Evolutionary conservation across 352 stramenopile species (phyloP).

Genomic region (Globisporangium splendens): DNA sequence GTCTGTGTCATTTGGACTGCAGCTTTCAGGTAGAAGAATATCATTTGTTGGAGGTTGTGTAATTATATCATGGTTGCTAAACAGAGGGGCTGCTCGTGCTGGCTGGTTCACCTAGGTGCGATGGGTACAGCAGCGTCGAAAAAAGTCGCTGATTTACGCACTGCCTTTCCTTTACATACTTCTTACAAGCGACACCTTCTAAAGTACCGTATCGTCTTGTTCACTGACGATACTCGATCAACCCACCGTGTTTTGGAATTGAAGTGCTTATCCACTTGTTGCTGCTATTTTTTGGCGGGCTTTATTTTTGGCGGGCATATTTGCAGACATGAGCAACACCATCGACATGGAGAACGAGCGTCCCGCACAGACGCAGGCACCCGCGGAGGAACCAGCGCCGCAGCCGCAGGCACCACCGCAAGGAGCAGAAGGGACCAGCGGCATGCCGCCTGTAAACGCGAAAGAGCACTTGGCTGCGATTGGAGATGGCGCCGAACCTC

Average conservation of each 20-base stretch:
- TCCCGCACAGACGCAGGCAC: neutral
- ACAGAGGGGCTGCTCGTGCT: no score
- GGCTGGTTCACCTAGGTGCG: neutral
- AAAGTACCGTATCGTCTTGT: neutral
- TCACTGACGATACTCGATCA: neutral
- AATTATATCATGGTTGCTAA: no score
- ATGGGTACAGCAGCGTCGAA: neutral
- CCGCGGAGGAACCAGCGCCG: neutral
- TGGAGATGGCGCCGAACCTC: neutral
- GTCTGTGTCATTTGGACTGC: no score
- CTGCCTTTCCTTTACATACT: neutral
- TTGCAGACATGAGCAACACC: neutral
- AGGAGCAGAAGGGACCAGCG: neutral
- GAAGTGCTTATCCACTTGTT: neutral
- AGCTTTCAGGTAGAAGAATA: no score
- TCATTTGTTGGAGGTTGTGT: neutral
- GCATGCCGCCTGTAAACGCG: constrained; percentile 1
- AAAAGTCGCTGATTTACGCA: constrained; percentile 1
- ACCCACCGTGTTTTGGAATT: neutral
- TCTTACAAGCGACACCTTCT: neutral
- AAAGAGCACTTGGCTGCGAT: constrained; percentile 5
- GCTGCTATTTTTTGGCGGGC: neutral
- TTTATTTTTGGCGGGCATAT: constrained; percentile 3
- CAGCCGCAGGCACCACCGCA: neutral
- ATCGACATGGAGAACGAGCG: neutral